Base-by-base conservation (phyloP, 1,284 basidiomycete genomes). In the Flammula alnicola region DNA sequence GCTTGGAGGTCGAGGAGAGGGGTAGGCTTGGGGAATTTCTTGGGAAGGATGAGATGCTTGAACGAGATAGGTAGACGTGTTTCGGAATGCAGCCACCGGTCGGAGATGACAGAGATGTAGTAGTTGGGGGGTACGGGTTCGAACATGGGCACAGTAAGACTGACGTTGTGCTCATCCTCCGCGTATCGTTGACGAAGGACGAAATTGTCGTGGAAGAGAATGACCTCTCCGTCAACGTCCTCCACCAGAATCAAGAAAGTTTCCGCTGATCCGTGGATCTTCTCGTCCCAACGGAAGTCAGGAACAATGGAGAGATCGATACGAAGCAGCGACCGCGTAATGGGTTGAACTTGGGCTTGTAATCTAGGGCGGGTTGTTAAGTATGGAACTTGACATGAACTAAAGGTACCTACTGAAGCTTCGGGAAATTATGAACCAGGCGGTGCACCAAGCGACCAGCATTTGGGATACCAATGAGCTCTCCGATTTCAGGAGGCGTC, bases 51-150 rank as follows among this genome's bases (percentile, higher is more conserved):
- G 45, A 99, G 83, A 66, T 99, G 95, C 70, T 96, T 96, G 84
- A 99, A 99, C 0, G 94, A 97, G 52, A 99, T 91, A 0, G 97
- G 95, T 0, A 99, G 75, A 8, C 94, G 85, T 2, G 94, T 98
- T 71, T 98, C 95, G 8, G 93, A 83, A 60, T 99, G 95, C 29
- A 99, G 65, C 96, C 97, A 99, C 30, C 93, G 84, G 67, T 99
- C 96, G 3, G 94, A 96, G 55, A 97, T 82, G 52, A 98, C 78
- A 9, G 93, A 93, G 65, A 99, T 95, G 71, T 94, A 99, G 60
- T 98, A 96, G 70, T 98, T 98, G 1, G 96, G 96, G 36, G 96
- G 96, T 3, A 96, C 86, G 0, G 96, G 96, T 60, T 98, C 95
- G 56, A 93, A 94, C 84, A 98, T 96, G 0, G 93, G 93, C 0